Conservation (phyloP, 805 yeast genomes). For the Kodamaea laetipori region DNA sequence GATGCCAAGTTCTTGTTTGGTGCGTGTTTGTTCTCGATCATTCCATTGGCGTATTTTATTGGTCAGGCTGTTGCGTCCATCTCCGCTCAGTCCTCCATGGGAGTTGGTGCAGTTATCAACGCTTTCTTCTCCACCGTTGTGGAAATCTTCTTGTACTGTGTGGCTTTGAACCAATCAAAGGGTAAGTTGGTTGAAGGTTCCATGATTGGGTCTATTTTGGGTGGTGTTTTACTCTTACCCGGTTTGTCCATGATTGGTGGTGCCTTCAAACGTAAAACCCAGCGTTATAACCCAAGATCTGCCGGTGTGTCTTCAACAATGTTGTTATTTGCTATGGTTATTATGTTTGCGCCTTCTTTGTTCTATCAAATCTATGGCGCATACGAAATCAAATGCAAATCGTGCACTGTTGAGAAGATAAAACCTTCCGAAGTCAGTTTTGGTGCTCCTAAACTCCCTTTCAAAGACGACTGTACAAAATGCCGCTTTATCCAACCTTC, state of each 20-base stretch:
- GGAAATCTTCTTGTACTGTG: constrained; percentile 88
- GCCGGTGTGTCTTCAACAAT: constrained; percentile 98
- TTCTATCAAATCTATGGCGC: constrained; percentile 89
- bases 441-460: not conserved
- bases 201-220: constrained; percentile 89
- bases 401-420: constrained; percentile 40
- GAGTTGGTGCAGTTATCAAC: constrained; percentile 96
- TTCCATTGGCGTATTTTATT: constrained; percentile 93
- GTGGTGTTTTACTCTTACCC: constrained; percentile 88
- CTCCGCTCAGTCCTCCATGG: constrained; percentile 98
- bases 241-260: constrained; percentile 98
- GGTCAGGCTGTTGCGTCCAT: constrained; percentile 99
- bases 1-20: constrained; percentile 68
- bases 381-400: constrained; percentile 71
- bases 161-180: constrained; percentile 82
- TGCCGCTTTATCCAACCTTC: constrained; percentile 83
- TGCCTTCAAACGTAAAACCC: constrained; percentile 88
- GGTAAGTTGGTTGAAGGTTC: constrained; percentile 94
- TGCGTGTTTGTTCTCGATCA: constrained; percentile 77
- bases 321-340: constrained; percentile 86
- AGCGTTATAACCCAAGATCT: constrained; percentile 90
- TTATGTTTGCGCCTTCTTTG: constrained; percentile 89
- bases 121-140: constrained; percentile 97
- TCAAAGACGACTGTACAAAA: constrained; percentile 52
- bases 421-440: not conserved